Percentiles rank a stretch among this genome's conserved stretches.
phyloP scores from a whole-genome alignment of 169 alveolate genomes.

The Amoebophrya sp. region DNA sequence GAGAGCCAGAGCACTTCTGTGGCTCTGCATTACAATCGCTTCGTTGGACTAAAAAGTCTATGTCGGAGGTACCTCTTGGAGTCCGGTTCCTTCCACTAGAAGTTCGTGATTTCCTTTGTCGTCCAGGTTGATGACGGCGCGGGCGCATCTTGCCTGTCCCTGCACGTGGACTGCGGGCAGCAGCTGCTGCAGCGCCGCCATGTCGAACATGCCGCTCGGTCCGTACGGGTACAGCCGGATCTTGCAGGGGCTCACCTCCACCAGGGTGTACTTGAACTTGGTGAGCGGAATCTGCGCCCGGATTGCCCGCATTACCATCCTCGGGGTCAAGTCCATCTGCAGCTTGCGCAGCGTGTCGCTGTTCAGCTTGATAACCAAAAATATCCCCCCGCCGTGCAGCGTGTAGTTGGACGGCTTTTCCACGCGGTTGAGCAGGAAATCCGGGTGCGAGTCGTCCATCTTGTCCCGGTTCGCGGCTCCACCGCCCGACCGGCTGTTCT shows the following conservation, averaged over 20 bases:
- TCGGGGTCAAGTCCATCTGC: conserved; percentile 4
- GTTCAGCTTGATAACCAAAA: conserved; percentile 4
- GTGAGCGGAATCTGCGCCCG: not conserved
- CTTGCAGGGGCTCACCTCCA: not conserved
- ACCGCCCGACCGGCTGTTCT: not conserved
- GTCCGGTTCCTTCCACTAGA: not conserved
- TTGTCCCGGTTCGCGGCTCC: too few relatives aligned
- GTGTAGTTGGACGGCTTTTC: not conserved
- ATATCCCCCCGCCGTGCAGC: not conserved
- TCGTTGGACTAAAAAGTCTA: too few relatives aligned
- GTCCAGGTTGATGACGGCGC: not conserved
- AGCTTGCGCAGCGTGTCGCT: conserved; percentile 20
- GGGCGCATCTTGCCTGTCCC: conserved; percentile 40
- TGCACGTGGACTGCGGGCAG: conserved; percentile 39
- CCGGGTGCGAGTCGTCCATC: too few relatives aligned
- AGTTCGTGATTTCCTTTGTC: not conserved
- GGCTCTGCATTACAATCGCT: too few relatives aligned
- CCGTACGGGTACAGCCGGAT: not conserved
- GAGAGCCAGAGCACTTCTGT: too few relatives aligned
- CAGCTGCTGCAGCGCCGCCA: not conserved
- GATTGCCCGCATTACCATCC: not conserved
- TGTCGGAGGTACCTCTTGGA: conserved; percentile 37
- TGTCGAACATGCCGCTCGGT: not conserved
- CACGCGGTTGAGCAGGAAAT: not conserved
- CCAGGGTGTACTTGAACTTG: not conserved